Conservation (phyloP, 2,329 filamentous ascomycete species). For the Fusarium sp. region DNA sequence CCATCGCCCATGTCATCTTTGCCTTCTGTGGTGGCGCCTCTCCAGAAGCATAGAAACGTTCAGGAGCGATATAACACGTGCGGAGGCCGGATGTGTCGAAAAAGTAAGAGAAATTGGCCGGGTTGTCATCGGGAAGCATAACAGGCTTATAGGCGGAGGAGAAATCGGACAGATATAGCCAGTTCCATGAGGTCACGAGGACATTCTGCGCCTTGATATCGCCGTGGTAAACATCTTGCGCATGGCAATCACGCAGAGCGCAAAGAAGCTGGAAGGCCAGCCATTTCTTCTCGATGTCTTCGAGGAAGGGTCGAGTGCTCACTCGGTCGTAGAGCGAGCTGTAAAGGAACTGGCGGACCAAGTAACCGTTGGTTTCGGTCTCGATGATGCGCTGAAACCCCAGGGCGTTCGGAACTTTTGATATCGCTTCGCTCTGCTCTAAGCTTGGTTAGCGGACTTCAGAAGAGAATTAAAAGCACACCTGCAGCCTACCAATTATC, state of each 20-base stretch:
- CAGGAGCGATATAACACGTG: slow-evolving; percentile 95
- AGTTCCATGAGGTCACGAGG: slow-evolving; percentile 98
- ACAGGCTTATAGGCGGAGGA: slow-evolving; percentile 96
- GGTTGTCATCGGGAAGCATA: slow-evolving; percentile 94
- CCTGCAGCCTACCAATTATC: slow-evolving; percentile 73
- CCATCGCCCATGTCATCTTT: slow-evolving; percentile 91
- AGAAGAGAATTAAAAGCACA: too few species aligned
- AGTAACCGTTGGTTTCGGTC: slow-evolving; percentile 89
- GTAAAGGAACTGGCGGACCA: slow-evolving; percentile 95
- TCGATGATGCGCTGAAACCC: slow-evolving; percentile 92
- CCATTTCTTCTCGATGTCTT: slow-evolving; percentile 99
- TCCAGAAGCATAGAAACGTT: slow-evolving; percentile 83
- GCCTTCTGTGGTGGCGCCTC: slow-evolving; percentile 72
- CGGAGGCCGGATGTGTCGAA: slow-evolving; percentile 93
- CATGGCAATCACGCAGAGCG: slow-evolving; percentile 91
- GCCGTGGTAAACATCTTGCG: slow-evolving; percentile 90
- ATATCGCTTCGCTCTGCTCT: slow-evolving; percentile 84
- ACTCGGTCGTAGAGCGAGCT: slow-evolving; percentile 97
- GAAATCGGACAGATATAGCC: slow-evolving; percentile 98
- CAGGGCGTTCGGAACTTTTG: slow-evolving; percentile 90
- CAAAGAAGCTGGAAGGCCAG: slow-evolving; percentile 95
- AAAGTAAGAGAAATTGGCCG: slow-evolving; percentile 96
- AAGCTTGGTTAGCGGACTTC: slow-evolving; percentile 24
- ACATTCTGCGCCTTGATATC: slow-evolving; percentile 99
- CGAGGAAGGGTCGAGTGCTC: slow-evolving; percentile 94